phyloP scores from a whole-genome alignment of 2,329 filamentous ascomycete species.

The Periconia sp. region DNA sequence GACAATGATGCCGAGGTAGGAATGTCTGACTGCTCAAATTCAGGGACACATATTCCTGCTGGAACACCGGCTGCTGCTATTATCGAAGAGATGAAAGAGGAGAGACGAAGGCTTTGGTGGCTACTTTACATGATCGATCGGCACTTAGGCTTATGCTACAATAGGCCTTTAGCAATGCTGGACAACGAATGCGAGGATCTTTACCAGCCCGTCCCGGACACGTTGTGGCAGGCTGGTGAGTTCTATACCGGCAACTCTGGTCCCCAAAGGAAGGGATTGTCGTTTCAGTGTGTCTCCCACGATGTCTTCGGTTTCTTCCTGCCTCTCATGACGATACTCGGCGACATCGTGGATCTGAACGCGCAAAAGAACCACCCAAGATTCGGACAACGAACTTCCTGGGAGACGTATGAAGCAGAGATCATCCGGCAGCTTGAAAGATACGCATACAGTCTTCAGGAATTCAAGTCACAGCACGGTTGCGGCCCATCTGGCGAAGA shows the following conservation, averaged over 20 bases:
- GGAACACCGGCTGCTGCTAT: slow-evolving; percentile 41
- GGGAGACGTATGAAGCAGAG: slow-evolving; percentile 79
- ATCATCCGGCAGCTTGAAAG: slow-evolving; percentile 80
- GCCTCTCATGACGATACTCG: slow-evolving; percentile 90
- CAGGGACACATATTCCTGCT: slow-evolving; percentile 29
- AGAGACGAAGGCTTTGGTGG: slow-evolving; percentile 91
- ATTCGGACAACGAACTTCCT: slow-evolving; percentile 76
- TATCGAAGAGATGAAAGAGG: slow-evolving; percentile 68
- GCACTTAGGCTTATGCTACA: slow-evolving; percentile 89
- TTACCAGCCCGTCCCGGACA: slow-evolving; percentile 84
- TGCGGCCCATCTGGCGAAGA: slow-evolving; percentile 40
- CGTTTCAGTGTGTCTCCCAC: slow-evolving; percentile 83
- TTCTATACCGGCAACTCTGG: slow-evolving; percentile 61
- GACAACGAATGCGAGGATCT: slow-evolving; percentile 83
- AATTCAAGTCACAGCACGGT: slow-evolving; percentile 61
- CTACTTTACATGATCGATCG: slow-evolving; percentile 86
- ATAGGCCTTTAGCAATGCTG: slow-evolving; percentile 82
- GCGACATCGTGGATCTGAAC: slow-evolving; percentile 88
- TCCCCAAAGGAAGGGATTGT: slow-evolving; percentile 64
- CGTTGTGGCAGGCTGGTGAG: slow-evolving; percentile 82
- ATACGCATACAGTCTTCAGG: slow-evolving; percentile 80
- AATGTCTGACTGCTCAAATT: slow-evolving; percentile 36
- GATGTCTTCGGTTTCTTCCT: slow-evolving; percentile 92
- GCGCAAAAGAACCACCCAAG: slow-evolving; percentile 87
- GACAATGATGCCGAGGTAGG: slow-evolving; percentile 48